Conservation (phyloP, 2,329 filamentous ascomycete species). For the Chrysoporthe deuterocubensis region DNA sequence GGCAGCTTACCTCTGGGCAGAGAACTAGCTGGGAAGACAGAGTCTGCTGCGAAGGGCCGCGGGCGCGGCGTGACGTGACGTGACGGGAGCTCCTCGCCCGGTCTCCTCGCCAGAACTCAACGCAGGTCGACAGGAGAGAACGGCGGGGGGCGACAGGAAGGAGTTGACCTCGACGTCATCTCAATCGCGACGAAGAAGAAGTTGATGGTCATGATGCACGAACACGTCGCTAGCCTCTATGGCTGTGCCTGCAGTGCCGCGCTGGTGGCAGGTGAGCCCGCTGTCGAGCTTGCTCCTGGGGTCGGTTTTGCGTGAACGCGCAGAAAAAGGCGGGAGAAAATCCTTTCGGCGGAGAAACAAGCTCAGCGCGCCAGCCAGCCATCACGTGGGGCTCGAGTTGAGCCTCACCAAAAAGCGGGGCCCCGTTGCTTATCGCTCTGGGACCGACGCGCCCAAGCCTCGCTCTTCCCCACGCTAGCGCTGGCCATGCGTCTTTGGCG, state of each 20-base stretch:
- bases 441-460: background rate
- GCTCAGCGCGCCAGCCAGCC: background rate
- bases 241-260: slow-evolving; percentile 27
- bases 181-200: background rate
- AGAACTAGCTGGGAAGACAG: background rate
- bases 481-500: background rate
- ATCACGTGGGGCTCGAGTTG: slow-evolving; percentile 27
- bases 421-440: background rate
- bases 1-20: background rate
- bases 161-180: background rate
- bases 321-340: slow-evolving; percentile 11
- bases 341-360: slow-evolving; percentile 17
- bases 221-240: slow-evolving; percentile 16
- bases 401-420: slow-evolving; percentile 27
- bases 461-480: background rate
- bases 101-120: background rate
- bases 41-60: background rate
- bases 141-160: background rate
- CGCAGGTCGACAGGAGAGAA: background rate
- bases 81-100: background rate
- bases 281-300: background rate
- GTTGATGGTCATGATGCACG: slow-evolving; percentile 16
- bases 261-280: background rate
- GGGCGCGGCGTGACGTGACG: background rate
- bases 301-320: background rate